These are phyloP conservation scores for Acacia concinna DNA, from an alignment of 331 rosid genomes.

Conservation along the genomic window DNA sequence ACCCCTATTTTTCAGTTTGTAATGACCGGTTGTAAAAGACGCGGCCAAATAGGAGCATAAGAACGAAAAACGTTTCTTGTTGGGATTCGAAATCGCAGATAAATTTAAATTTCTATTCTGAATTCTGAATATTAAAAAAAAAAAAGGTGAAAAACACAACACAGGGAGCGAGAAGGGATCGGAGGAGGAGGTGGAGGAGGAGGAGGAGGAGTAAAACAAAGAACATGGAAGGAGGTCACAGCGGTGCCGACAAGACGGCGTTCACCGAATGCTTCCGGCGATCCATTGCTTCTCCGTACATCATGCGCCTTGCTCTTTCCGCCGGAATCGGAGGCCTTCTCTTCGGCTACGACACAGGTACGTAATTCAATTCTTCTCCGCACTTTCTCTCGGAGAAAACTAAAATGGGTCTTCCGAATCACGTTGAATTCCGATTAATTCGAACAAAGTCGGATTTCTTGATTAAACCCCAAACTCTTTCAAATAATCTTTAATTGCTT, in stretches of 20 bases:
- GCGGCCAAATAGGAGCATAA: neutral
- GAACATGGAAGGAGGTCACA: constrained; percentile 56
- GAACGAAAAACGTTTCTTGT: neutral
- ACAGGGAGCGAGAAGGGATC: neutral
- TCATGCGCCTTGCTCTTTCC: constrained; percentile 79
- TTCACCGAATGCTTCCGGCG: constrained; percentile 61
- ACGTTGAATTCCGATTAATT: neutral
- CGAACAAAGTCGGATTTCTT: neutral
- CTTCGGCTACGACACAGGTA: constrained; percentile 86
- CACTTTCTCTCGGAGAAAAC: neutral
- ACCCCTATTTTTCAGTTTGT: neutral
- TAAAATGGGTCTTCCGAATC: neutral
- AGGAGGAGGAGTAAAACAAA: neutral
- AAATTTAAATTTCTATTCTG: no score
- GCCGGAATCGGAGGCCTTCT: constrained; percentile 88
- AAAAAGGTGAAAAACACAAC: neutral
- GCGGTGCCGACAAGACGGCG: constrained; percentile 40
- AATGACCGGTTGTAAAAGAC: neutral
- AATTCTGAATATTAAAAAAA: no score
- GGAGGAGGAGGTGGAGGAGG: neutral
- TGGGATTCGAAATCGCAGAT: neutral
- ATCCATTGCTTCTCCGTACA: constrained; percentile 58
- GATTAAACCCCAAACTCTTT: neutral
- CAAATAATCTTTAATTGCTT: neutral
- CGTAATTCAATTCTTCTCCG: neutral